Conservation (phyloP, 768 basidiomycete genomes). For the Pulveroboletus sp. region DNA sequence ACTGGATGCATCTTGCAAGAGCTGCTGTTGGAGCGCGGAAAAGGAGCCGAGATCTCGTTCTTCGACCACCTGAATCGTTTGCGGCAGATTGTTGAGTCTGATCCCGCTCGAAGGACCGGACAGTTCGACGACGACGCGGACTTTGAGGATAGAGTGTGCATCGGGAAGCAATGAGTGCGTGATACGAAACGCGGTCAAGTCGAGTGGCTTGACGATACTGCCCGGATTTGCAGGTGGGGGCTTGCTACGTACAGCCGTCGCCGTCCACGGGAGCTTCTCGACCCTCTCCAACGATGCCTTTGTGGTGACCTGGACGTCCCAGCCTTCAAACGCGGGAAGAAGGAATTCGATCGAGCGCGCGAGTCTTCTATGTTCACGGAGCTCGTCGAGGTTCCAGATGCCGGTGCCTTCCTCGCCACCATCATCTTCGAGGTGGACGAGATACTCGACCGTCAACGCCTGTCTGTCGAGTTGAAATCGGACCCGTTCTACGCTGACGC, state of each 20-base stretch:
- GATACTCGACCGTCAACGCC: slow-evolving; percentile 77
- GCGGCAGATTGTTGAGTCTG: slow-evolving; percentile 82
- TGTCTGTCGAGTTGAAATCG: slow-evolving; percentile 81
- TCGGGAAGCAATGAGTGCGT: slow-evolving; percentile 69
- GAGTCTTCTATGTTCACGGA: slow-evolving; percentile 67
- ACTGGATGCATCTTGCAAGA: slow-evolving; percentile 68
- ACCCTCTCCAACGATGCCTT: slow-evolving; percentile 71
- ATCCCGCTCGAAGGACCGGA: slow-evolving; percentile 74
- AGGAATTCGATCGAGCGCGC: slow-evolving; percentile 77
- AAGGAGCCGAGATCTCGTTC: slow-evolving; percentile 63
- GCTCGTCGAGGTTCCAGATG: slow-evolving; percentile 55
- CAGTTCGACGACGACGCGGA: slow-evolving; percentile 74
- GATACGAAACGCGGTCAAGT: slow-evolving; percentile 58
- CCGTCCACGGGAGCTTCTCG: slow-evolving; percentile 71
- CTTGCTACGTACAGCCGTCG: slow-evolving; percentile 49
- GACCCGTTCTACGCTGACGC: slow-evolving; percentile 74
- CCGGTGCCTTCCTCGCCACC: slow-evolving; percentile 21
- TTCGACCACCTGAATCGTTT: slow-evolving; percentile 59
- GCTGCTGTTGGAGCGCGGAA: slow-evolving; percentile 38
- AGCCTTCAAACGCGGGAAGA: slow-evolving; percentile 73
- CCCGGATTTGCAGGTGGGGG: slow-evolving; percentile 30
- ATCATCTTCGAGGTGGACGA: slow-evolving; percentile 66
- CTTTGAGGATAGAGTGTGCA: slow-evolving; percentile 77
- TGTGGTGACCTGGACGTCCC: slow-evolving; percentile 80
- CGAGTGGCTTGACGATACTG: slow-evolving; percentile 38